Conservation (phyloP, 495 filamentous ascomycete genomes). For the Xylaria venustula region DNA sequence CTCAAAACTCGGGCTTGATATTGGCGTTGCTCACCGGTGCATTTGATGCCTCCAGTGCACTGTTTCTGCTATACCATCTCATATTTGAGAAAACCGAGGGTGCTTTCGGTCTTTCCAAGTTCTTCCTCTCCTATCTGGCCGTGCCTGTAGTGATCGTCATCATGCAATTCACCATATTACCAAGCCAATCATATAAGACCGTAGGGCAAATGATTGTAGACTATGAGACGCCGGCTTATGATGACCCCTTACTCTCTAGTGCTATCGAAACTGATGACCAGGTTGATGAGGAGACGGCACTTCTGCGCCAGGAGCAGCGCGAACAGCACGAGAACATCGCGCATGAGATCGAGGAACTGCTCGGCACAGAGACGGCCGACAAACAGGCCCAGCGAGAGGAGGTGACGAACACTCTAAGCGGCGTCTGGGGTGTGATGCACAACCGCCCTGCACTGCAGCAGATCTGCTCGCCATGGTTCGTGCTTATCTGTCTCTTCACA, state of each 20-base stretch:
- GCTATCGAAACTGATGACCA: slow-evolving; percentile 53
- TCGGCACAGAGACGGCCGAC: slow-evolving; percentile 60
- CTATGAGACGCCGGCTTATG: slow-evolving; percentile 47
- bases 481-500: slow-evolving; percentile 83
- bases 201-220: slow-evolving; percentile 76
- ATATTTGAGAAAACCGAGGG: slow-evolving; percentile 64
- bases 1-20: slow-evolving; percentile 79
- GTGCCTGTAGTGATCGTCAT: slow-evolving; percentile 70
- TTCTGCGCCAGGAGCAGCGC: slow-evolving; percentile 56
- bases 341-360: slow-evolving; percentile 69
- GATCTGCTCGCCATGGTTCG: slow-evolving; percentile 82
- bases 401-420: slow-evolving; percentile 60
- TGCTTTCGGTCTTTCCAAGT: slow-evolving; percentile 61
- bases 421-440: slow-evolving; percentile 90
- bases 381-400: slow-evolving; percentile 53
- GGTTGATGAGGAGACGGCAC: slow-evolving; percentile 58
- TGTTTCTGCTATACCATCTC: slow-evolving; percentile 83
- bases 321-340: slow-evolving; percentile 66
- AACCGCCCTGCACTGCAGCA: slow-evolving; percentile 68
- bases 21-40: slow-evolving; percentile 83
- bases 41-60: slow-evolving; percentile 84
- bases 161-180: slow-evolving; percentile 74
- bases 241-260: slow-evolving; percentile 17
- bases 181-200: slow-evolving; percentile 80
- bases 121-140: slow-evolving; percentile 75